Conservation (phyloP, 1,139 yeast genomes). For the Sugiyamaella xylanicola region DNA sequence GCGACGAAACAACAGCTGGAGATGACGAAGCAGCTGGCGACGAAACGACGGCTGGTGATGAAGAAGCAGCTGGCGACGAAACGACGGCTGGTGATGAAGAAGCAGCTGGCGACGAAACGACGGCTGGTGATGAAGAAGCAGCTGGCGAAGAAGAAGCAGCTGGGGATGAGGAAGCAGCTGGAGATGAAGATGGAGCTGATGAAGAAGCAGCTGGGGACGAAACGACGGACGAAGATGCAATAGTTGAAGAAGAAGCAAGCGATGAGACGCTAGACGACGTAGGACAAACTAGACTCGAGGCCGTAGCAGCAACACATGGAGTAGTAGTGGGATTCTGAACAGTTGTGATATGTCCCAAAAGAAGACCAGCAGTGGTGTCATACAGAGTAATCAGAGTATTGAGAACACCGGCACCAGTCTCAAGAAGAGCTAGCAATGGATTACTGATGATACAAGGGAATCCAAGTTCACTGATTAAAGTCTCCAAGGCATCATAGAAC, state of each 20-base stretch:
- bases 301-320: too few species aligned
- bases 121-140: constrained; percentile 8
- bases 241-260: not conserved
- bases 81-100: constrained; percentile 15
- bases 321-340: not conserved
- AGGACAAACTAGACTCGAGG: not conserved
- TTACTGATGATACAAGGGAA: not conserved
- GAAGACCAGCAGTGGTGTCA: not conserved
- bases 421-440: not conserved
- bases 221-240: not conserved
- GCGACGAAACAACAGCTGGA: constrained; percentile 7
- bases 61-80: constrained; percentile 15
- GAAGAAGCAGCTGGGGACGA: not conserved
- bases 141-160: constrained; percentile 14
- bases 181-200: not conserved
- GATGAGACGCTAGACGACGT: not conserved
- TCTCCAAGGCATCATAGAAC: constrained; percentile 4
- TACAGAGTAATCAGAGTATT: not conserved
- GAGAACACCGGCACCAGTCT: not conserved
- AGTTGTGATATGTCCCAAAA: not conserved
- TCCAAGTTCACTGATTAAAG: not conserved
- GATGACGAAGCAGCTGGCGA: constrained; percentile 3
- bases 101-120: not conserved
- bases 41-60: constrained; percentile 9
- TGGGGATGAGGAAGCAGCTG: not conserved